phyloP scores from a whole-genome alignment of 1,284 basidiomycete genomes.

The Papiliotrema nemorosa region DNA sequence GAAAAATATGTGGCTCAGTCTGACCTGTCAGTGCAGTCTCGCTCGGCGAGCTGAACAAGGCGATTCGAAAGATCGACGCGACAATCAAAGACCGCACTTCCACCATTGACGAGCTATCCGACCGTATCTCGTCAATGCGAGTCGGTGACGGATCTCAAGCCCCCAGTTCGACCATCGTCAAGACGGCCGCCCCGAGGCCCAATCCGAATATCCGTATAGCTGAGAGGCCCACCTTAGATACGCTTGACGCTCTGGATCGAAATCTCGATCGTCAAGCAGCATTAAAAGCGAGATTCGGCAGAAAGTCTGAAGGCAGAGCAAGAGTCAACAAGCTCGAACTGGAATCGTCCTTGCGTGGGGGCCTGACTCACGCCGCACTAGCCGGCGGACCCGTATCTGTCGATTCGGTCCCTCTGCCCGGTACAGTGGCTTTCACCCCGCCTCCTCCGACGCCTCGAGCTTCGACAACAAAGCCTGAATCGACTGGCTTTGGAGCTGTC shows the following conservation, averaged over 20 bases:
- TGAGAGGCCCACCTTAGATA: too few relatives aligned
- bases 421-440: not conserved
- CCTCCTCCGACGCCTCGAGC: not conserved
- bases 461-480: not conserved
- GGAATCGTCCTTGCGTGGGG: not conserved
- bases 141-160: too few relatives aligned
- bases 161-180: too few relatives aligned
- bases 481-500: slow-evolving; percentile 1
- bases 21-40: too few relatives aligned
- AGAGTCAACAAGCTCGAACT: not conserved
- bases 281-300: not conserved
- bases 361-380: not conserved
- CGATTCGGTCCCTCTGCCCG: not conserved
- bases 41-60: too few relatives aligned
- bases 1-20: too few relatives aligned
- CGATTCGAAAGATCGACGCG: slow-evolving; percentile 52
- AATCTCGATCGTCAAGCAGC: too few relatives aligned
- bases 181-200: too few relatives aligned
- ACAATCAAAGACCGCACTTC: slow-evolving; percentile 46
- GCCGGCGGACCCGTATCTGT: not conserved
- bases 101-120: slow-evolving; percentile 51
- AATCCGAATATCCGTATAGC: too few relatives aligned
- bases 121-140: slow-evolving; percentile 44
- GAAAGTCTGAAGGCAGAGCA: not conserved
- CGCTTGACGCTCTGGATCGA: too few relatives aligned